Base-by-base conservation (phyloP, 306 rosid species). In the Lathyrus oleraceus region DNA sequence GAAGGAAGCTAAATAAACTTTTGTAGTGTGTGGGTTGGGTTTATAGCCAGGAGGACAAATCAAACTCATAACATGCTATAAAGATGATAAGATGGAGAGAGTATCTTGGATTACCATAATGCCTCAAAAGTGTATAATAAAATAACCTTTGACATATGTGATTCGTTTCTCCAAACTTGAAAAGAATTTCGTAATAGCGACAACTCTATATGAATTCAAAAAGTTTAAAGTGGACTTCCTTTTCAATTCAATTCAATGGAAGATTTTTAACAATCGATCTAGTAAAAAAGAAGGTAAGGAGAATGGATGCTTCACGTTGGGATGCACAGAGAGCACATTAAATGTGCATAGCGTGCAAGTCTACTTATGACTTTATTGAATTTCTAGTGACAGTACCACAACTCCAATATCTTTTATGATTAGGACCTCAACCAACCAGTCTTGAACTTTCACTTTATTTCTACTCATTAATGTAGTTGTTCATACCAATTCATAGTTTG, bases 351-450 rank as follows among this genome's bases (percentile, higher is more conserved):
- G 64, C 64, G 9, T 35, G 15, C 40, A 51, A 73, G 25, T 54
- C 57, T 56, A 30, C 11, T 14, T 36, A 63, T 19, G 54, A n/a
- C 76, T 63, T 74, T 47, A 48, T 69, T 70, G 60, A 47, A 14
- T 57, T 56, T 48, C 25, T 15, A 53, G 61, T 54, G 28, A 12
- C 0, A 65, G 84, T 75, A 70, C 77, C 80, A 70, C 77, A 63
- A 65, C 25, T 47, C 80, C 80, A 56, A 63, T 65, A 69, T 62
- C 60, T 32, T 3, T 3, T 28, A 40, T 70, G 73, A 77, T 21
- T 35, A 36, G 20, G 81, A 60, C 68, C 63, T 49, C 6, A 19
- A 27, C 56, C 6, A 53, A 53, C 3, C n/a, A 20, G 8, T 10
- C 59, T 49, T 27, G 9, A 35, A 45, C 67, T 52, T 52, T 63